Percentiles rank a stretch among this genome's conserved stretches.
Evolutionary conservation across 2,329 filamentous ascomycete species (phyloP).

Genomic region (Cordyceps cateniannulata): DNA sequence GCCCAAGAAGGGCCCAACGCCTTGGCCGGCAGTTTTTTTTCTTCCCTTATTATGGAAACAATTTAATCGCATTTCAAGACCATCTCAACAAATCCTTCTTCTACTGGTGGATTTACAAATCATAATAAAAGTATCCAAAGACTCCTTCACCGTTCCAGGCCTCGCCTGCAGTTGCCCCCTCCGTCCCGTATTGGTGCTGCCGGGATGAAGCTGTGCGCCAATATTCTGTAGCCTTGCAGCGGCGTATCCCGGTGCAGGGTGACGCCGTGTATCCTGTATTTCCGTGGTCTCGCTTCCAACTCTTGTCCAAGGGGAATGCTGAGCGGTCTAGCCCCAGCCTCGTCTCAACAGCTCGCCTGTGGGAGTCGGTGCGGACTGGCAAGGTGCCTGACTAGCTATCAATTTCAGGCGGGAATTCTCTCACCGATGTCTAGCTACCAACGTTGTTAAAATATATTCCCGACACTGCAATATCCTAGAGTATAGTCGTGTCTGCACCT

Average conservation of each 20-base stretch:
- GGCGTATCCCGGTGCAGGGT: background rate
- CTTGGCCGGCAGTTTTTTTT: background rate
- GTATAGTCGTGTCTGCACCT: no score
- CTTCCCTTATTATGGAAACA: background rate
- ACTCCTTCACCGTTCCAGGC: background rate
- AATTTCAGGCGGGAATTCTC: no score
- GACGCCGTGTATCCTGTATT: background rate
- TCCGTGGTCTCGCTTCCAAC: background rate
- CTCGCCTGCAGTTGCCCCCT: constrained; percentile 9
- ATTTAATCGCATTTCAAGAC: no score
- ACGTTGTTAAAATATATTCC: no score
- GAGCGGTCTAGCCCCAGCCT: no score
- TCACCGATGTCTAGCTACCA: no score
- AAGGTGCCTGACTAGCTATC: no score
- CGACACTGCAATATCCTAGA: no score
- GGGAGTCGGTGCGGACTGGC: no score
- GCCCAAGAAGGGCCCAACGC: background rate
- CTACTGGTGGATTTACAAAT: background rate
- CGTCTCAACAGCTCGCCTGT: no score
- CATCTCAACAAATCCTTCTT: background rate
- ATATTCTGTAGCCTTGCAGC: constrained; percentile 7
- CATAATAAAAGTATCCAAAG: background rate
- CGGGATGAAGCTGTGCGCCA: background rate
- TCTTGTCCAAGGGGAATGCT: no score
- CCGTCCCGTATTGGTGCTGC: background rate